A percentile compares a stretch with the other conserved stretches of the same genome.
Evolutionary conservation across 371 early-diverging fungal genomes (phyloP).

Genomic region (Mucor indicus): DNA sequence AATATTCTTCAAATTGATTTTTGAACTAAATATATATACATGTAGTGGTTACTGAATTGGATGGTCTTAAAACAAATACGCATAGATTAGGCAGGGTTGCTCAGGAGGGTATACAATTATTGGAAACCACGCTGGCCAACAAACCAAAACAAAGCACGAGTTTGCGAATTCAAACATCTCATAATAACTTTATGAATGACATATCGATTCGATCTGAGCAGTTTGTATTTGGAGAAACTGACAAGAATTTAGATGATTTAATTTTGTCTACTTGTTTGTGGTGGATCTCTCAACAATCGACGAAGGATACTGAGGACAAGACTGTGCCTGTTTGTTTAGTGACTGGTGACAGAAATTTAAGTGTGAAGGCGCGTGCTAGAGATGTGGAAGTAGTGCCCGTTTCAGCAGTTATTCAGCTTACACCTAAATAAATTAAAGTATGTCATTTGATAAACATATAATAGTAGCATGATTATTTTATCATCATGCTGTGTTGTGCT

Average conservation of each 20-base stretch:
- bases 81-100: slow-evolving; percentile 57
- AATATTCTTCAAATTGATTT: background rate
- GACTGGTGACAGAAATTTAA: slow-evolving; percentile 64
- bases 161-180: slow-evolving; percentile 62
- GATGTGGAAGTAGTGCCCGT: slow-evolving; percentile 58
- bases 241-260: slow-evolving; percentile 65
- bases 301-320: background rate
- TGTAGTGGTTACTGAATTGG: slow-evolving; percentile 62
- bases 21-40: background rate
- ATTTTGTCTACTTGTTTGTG: slow-evolving; percentile 61
- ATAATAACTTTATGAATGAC: slow-evolving; percentile 61
- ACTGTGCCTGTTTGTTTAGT: slow-evolving; percentile 51
- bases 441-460: no score
- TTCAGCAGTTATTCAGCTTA: slow-evolving; percentile 37
- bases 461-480: no score
- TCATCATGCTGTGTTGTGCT: no score
- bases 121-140: slow-evolving; percentile 45
- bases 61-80: slow-evolving; percentile 56
- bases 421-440: no score
- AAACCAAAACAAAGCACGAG: slow-evolving; percentile 23
- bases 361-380: slow-evolving; percentile 65
- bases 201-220: slow-evolving; percentile 63
- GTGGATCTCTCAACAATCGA: slow-evolving; percentile 26
- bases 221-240: slow-evolving; percentile 61
- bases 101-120: slow-evolving; percentile 43